Evolutionary conservation across 768 basidiomycete genomes (phyloP).

Genomic region (Tremella yokohamensis): DNA sequence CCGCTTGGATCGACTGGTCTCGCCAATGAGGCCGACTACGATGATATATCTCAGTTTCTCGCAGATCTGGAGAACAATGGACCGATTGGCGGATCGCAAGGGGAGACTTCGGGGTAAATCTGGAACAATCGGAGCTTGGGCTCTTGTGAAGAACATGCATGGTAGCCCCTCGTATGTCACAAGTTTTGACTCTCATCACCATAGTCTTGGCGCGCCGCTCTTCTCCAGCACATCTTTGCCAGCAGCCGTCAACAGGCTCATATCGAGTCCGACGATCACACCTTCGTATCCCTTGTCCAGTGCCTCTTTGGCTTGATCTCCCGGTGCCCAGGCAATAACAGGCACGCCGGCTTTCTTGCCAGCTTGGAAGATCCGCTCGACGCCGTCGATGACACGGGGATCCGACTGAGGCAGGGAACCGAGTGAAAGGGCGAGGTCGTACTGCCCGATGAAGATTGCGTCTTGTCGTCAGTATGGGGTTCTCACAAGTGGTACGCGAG

Average conservation of each 20-base stretch:
- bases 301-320: constrained; percentile 11
- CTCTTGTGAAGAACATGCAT: no score
- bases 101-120: no score
- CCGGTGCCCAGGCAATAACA: constrained; percentile 17
- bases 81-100: not conserved
- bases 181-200: not conserved
- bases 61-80: not conserved
- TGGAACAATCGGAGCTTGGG: no score
- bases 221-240: constrained; percentile 4
- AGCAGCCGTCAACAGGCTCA: constrained; percentile 6
- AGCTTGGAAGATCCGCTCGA: constrained; percentile 12
- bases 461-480: not conserved
- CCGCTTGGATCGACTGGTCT: no score
- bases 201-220: constrained; percentile 7
- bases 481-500: not conserved
- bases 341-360: constrained; percentile 13
- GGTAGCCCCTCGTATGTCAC: no score
- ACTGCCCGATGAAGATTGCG: constrained; percentile 19
- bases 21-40: no score
- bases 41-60: not conserved
- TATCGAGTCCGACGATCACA: constrained; percentile 13
- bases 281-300: constrained; percentile 16
- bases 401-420: constrained; percentile 15
- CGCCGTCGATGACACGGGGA: constrained; percentile 12
- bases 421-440: constrained; percentile 16